A percentile compares a stretch with the other conserved stretches of the same genome.
These are phyloP conservation scores for Licmophora abbreviata DNA, from an alignment of 108 stramenopile species.

Conservation along the genomic window DNA sequence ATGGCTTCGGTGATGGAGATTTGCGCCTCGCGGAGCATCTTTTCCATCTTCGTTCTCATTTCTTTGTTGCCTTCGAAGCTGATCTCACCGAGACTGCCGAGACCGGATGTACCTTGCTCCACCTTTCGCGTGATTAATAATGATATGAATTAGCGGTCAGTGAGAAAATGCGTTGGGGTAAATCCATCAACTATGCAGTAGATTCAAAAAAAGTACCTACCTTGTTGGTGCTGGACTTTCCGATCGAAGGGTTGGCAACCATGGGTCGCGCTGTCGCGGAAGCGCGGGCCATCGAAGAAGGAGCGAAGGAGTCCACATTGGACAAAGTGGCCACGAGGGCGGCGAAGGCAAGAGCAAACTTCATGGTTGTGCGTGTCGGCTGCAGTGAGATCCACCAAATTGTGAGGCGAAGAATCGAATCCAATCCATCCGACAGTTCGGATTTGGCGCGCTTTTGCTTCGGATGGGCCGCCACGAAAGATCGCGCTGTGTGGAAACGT, in stretches of 20 bases:
- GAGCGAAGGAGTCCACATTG: too few relatives aligned
- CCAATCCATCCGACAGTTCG: too few relatives aligned
- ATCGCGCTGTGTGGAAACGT: too few relatives aligned
- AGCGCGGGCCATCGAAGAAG: too few relatives aligned
- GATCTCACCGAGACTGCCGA: conserved; percentile 43
- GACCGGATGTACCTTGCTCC: conserved; percentile 3
- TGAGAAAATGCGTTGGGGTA: background rate
- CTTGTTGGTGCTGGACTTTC: background rate
- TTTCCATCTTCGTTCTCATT: conserved; percentile 91
- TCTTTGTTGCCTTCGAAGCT: conserved; percentile 69
- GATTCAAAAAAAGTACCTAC: background rate
- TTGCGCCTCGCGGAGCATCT: conserved; percentile 89
- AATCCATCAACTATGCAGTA: background rate
- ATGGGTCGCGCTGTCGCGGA: too few relatives aligned
- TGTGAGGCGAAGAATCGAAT: too few relatives aligned
- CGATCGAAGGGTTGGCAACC: background rate
- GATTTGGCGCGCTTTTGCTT: too few relatives aligned
- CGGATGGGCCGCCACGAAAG: too few relatives aligned
- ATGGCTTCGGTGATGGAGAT: conserved; percentile 85
- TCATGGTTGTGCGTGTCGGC: too few relatives aligned
- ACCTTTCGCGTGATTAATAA: background rate
- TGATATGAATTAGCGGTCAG: background rate
- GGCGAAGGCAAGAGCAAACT: too few relatives aligned
- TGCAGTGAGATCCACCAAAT: too few relatives aligned
- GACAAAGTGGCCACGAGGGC: too few relatives aligned